Evolutionary conservation across 768 basidiomycete species (phyloP).

Genomic region (Pholiota molesta): DNA sequence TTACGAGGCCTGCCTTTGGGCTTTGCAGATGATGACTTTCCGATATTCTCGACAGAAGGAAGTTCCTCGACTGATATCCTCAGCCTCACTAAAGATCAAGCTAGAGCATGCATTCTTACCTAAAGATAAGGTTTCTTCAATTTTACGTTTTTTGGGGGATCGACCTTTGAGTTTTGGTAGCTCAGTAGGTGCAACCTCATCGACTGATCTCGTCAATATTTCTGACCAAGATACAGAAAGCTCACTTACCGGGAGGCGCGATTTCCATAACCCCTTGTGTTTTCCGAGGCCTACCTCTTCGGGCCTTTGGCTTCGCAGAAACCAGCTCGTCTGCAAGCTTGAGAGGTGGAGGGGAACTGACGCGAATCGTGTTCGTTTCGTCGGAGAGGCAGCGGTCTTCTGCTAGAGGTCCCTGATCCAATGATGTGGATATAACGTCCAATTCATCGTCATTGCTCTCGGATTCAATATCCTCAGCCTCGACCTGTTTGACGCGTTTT

Average conservation of each 20-base stretch:
- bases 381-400: background rate
- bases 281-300: background rate
- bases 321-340: background rate
- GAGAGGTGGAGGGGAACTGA: background rate
- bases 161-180: background rate
- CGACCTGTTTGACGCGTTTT: constrained; percentile 1
- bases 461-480: background rate
- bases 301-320: background rate
- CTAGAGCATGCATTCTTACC: background rate
- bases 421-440: background rate
- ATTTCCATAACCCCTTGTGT: background rate
- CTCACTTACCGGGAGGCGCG: background rate
- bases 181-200: background rate
- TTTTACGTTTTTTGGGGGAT: background rate
- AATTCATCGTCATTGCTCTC: background rate
- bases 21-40: background rate
- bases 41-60: background rate
- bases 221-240: background rate
- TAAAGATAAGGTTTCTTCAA: background rate
- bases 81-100: background rate
- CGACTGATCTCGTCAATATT: background rate
- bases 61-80: background rate
- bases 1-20: background rate
- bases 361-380: constrained; percentile 1
- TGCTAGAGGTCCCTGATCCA: background rate